Evolutionary conservation across 78 protist genomes (phyloP).

Genomic region (Chrysochromulina tobinii): DNA sequence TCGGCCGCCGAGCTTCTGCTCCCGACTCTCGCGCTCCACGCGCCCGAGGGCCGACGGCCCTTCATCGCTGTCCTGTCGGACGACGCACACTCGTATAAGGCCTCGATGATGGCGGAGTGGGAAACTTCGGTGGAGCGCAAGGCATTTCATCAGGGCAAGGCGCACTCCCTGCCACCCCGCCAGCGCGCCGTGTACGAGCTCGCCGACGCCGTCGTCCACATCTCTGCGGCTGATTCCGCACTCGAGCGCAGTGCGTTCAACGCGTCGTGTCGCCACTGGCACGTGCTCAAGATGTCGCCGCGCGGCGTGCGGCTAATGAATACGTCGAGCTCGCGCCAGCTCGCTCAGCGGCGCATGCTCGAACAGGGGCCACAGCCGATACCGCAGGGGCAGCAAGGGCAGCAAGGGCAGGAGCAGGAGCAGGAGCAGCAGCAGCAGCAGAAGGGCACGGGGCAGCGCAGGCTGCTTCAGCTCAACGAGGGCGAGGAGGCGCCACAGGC

Average conservation of each 20-base stretch:
- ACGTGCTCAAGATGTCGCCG: not conserved
- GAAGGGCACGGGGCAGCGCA: too few relatives aligned
- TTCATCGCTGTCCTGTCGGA: conserved; percentile 16
- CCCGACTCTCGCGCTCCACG: not conserved
- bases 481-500: too few relatives aligned
- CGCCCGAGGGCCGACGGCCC: not conserved
- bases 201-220: not conserved
- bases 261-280: not conserved
- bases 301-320: too few relatives aligned
- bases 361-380: too few relatives aligned
- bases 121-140: not conserved
- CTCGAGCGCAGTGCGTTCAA: not conserved
- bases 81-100: conserved; percentile 12
- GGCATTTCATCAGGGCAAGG: not conserved
- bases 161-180: too few relatives aligned
- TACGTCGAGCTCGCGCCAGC: too few relatives aligned
- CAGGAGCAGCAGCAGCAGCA: too few relatives aligned
- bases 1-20: conserved; percentile 9
- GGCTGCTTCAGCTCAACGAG: too few relatives aligned
- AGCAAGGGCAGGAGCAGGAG: too few relatives aligned
- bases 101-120: conserved; percentile 21
- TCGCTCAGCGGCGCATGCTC: too few relatives aligned
- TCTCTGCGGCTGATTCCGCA: not conserved
- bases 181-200: not conserved
- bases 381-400: too few relatives aligned